Conservation (phyloP, 164 flowering plant genomes). For the Pachysandra terminalis region DNA sequence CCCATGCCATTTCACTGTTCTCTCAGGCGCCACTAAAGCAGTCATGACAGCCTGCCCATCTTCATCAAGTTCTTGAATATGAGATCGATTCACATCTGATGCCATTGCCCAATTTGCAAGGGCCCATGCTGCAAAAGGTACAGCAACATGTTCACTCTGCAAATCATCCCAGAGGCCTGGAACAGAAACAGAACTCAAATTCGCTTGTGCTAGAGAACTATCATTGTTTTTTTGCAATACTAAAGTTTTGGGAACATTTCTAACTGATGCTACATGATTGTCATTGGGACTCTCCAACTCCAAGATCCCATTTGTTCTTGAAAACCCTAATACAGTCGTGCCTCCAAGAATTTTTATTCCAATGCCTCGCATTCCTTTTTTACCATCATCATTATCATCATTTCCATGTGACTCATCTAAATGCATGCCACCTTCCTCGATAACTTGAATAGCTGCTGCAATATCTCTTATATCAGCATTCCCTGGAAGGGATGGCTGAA, state of each 20-base stretch:
- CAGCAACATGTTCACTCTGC: slow-evolving; percentile 88
- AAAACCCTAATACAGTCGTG: slow-evolving; percentile 71
- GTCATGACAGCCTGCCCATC: slow-evolving; percentile 91
- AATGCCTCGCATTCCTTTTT: slow-evolving; percentile 71
- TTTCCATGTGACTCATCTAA: slow-evolving; percentile 47
- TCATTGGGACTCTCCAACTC: slow-evolving; percentile 30
- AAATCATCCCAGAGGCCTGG: slow-evolving; percentile 99
- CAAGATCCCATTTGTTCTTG: slow-evolving; percentile 46
- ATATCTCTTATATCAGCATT: slow-evolving; percentile 83
- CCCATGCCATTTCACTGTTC: slow-evolving; percentile 99
- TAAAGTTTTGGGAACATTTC: slow-evolving; percentile 23
- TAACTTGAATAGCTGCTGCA: slow-evolving; percentile 84
- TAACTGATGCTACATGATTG: slow-evolving; percentile 11
- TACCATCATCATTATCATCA: slow-evolving; percentile 74
- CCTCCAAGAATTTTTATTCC: slow-evolving; percentile 89
- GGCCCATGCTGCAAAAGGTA: slow-evolving; percentile 99
- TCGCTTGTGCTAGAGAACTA: slow-evolving; percentile 29
- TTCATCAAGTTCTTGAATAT: slow-evolving; percentile 84
- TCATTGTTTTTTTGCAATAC: slow-evolving; percentile 35
- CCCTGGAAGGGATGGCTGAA: slow-evolving; percentile 63
- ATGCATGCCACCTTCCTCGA: slow-evolving; percentile 89
- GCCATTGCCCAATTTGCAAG: slow-evolving; percentile 95
- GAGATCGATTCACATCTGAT: slow-evolving; percentile 71
- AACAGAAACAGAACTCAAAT: slow-evolving; percentile 51
- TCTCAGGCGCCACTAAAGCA: slow-evolving; percentile 88